These are phyloP conservation scores for Marsdenia floribunda DNA, from an alignment of 257 asterid species.

Conservation along the genomic window DNA sequence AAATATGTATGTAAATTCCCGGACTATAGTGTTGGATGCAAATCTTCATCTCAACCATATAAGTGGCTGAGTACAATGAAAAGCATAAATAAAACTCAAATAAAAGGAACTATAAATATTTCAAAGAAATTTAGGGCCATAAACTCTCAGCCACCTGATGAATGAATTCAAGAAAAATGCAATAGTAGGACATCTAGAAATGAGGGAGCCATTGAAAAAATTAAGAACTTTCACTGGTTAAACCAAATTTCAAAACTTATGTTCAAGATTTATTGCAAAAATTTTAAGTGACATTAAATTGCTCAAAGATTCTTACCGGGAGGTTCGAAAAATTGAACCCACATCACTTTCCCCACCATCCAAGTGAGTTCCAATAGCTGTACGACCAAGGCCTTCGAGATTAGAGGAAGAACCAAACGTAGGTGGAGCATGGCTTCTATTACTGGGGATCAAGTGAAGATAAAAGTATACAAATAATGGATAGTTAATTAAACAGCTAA, in stretches of 20 bases:
- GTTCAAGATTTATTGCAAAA: background rate
- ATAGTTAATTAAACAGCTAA: background rate
- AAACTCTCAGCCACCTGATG: background rate
- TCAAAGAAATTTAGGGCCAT: background rate
- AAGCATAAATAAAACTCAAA: background rate
- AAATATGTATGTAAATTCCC: background rate
- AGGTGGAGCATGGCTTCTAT: constrained; percentile 45
- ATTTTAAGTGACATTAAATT: background rate
- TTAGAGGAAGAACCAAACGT: constrained; percentile 50
- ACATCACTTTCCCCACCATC: constrained; percentile 26
- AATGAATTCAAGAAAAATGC: background rate
- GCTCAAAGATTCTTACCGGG: constrained; percentile 24
- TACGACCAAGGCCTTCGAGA: constrained; percentile 39
- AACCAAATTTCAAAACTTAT: background rate
- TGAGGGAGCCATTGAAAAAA: background rate
- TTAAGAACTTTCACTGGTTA: background rate
- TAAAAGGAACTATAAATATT: background rate
- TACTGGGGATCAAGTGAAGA: background rate
- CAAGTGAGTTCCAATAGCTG: constrained; percentile 19
- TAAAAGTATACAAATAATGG: constrained; percentile 6
- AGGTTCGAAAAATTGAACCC: constrained; percentile 28
- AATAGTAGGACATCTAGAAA: background rate
- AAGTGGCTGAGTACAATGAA: background rate
- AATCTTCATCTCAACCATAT: background rate
- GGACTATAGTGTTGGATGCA: background rate